A percentile compares a stretch with the other conserved stretches of the same genome.
phyloP scores from a whole-genome alignment of 805 yeast species.

The Vanderwaltozyma tropicalis region DNA sequence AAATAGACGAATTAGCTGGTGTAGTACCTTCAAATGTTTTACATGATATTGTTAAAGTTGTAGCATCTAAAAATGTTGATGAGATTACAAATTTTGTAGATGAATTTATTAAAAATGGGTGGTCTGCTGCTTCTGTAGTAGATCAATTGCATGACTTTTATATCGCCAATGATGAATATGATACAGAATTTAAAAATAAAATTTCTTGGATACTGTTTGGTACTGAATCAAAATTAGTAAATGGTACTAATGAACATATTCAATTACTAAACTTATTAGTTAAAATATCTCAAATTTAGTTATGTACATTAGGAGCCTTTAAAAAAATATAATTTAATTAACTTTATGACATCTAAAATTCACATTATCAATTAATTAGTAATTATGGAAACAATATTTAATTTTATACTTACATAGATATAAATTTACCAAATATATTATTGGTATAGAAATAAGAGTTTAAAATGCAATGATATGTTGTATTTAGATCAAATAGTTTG shows the following conservation, averaged over 20 bases:
- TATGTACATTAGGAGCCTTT: no score
- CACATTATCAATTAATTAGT: background rate
- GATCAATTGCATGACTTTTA: slow-evolving; percentile 63
- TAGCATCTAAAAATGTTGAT: slow-evolving; percentile 25
- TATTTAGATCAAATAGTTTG: no score
- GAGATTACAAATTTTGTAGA: slow-evolving; percentile 36
- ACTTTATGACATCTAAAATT: no score
- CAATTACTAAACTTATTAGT: slow-evolving; percentile 60
- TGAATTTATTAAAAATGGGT: slow-evolving; percentile 48
- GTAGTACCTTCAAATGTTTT: slow-evolving; percentile 47
- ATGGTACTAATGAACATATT: slow-evolving; percentile 84
- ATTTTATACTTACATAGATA: no score
- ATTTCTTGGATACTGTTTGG: slow-evolving; percentile 60
- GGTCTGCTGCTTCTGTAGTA: slow-evolving; percentile 66
- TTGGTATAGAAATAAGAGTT: no score
- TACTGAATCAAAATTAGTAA: slow-evolving; percentile 62
- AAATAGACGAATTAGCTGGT: slow-evolving; percentile 68
- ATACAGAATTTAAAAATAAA: slow-evolving; percentile 48
- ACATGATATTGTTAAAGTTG: slow-evolving; percentile 31
- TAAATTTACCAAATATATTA: no score
- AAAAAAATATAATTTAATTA: no score
- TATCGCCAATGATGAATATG: slow-evolving; percentile 42
- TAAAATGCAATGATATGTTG: no score
- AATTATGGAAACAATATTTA: no score
- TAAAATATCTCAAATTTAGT: slow-evolving; percentile 35